These are phyloP conservation scores for Fistulifera solaris DNA, from an alignment of 108 stramenopile species.

Conservation along the genomic window DNA sequence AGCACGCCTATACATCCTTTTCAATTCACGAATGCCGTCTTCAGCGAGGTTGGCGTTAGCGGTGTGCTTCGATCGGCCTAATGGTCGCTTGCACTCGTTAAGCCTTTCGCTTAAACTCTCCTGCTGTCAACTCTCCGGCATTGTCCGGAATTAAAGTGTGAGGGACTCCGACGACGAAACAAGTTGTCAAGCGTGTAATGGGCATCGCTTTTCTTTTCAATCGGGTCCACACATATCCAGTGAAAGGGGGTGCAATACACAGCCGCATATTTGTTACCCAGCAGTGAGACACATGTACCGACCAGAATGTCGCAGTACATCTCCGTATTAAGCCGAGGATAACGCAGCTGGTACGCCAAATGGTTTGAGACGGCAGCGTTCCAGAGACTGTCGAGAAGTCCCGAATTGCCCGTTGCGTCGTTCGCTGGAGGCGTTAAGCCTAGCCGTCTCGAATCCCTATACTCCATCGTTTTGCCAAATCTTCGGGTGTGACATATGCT, in stretches of 20 bases:
- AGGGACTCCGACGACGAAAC: constrained; percentile 26
- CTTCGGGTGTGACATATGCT: neutral
- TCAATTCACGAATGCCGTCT: constrained; percentile 17
- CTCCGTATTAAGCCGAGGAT: constrained; percentile 5
- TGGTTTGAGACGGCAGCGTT: constrained; percentile 8
- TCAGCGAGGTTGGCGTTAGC: constrained; percentile 23
- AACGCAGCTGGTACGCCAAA: constrained; percentile 15
- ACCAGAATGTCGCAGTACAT: constrained; percentile 23
- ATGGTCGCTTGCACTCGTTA: constrained; percentile 1
- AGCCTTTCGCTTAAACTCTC: constrained; percentile 18
- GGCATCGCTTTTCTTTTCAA: constrained; percentile 14
- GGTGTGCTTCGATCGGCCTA: constrained; percentile 14
- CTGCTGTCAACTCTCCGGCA: constrained; percentile 16
- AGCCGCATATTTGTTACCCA: constrained; percentile 17
- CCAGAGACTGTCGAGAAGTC: constrained; percentile 8
- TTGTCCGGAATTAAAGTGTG: constrained; percentile 17
- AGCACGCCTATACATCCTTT: constrained; percentile 9
- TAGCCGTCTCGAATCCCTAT: constrained; percentile 15
- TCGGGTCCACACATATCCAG: constrained; percentile 15
- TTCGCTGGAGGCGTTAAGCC: constrained; percentile 10
- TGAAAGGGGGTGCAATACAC: constrained; percentile 12
- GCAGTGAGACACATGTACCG: neutral
- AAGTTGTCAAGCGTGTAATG: constrained; percentile 18
- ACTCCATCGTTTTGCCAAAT: constrained; percentile 11
- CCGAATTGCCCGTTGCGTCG: constrained; percentile 22